Percentiles rank a stretch among this genome's conserved stretches.
These are phyloP conservation scores for Microthyrium microscopicum DNA, from an alignment of 2,329 filamentous ascomycete genomes.

Conservation along the genomic window DNA sequence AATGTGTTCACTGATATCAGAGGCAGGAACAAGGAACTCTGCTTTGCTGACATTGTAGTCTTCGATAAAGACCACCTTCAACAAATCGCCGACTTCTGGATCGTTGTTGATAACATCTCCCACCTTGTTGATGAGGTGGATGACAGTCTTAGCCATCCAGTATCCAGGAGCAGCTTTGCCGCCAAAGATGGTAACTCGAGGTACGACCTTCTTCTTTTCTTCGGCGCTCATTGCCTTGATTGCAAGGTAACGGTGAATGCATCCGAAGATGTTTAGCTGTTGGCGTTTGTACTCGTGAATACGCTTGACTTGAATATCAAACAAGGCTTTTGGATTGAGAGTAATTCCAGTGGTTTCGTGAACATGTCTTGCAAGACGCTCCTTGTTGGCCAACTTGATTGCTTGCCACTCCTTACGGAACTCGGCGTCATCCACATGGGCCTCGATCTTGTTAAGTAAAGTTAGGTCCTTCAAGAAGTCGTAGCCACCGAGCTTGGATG, in stretches of 20 bases:
- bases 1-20: slow-evolving; percentile 95
- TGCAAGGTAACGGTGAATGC: slow-evolving; percentile 82
- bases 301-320: slow-evolving; percentile 96
- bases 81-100: slow-evolving; percentile 72
- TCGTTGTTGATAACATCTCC: slow-evolving; percentile 85
- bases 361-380: slow-evolving; percentile 81
- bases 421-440: slow-evolving; percentile 65
- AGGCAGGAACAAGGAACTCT: slow-evolving; percentile 87
- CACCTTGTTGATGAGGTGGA: slow-evolving; percentile 89
- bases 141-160: slow-evolving; percentile 99
- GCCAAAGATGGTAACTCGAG: slow-evolving; percentile 89
- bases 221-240: slow-evolving; percentile 75
- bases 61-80: slow-evolving; percentile 94
- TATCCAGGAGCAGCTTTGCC: slow-evolving; percentile 96
- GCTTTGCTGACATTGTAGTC: slow-evolving; percentile 99
- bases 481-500: slow-evolving; percentile 68
- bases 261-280: slow-evolving; percentile 96
- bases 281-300: slow-evolving; percentile 99
- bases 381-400: slow-evolving; percentile 95
- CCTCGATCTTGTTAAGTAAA: slow-evolving; percentile 68
- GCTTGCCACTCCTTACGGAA: slow-evolving; percentile 93
- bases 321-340: slow-evolving; percentile 76
- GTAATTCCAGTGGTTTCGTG: slow-evolving; percentile 61
- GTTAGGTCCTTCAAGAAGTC: slow-evolving; percentile 86
- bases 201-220: slow-evolving; percentile 70